Percentiles rank a stretch among this genome's conserved stretches.
phyloP scores from a whole-genome alignment of 441 rosid species.

The Macaranga tanarius region DNA sequence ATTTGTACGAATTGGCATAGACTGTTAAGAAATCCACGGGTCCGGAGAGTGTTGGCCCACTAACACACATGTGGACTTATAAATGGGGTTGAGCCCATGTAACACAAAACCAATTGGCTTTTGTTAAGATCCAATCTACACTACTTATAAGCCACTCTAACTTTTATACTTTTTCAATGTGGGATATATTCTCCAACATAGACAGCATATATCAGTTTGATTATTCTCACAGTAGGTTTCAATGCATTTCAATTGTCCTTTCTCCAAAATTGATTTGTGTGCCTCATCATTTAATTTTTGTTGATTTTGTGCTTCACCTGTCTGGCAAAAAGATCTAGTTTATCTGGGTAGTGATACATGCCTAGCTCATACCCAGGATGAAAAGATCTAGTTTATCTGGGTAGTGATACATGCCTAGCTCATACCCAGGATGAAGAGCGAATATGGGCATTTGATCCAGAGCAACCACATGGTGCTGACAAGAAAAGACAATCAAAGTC shows the following conservation, averaged over 20 bases:
- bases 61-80: too few relatives aligned
- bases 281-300: background rate
- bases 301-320: background rate
- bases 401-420: constrained; percentile 12
- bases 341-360: constrained; percentile 1
- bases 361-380: too few relatives aligned
- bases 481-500: constrained; percentile 30
- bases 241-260: background rate
- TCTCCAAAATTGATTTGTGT: background rate
- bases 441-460: constrained; percentile 30
- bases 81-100: too few relatives aligned
- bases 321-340: background rate
- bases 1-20: too few relatives aligned
- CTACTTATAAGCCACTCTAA: too few relatives aligned
- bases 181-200: too few relatives aligned
- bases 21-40: too few relatives aligned
- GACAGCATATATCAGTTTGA: background rate
- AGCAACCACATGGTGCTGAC: constrained; percentile 9
- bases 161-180: too few relatives aligned
- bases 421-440: constrained; percentile 41
- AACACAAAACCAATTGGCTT: too few relatives aligned
- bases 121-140: too few relatives aligned
- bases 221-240: background rate
- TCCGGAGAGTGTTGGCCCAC: too few relatives aligned
- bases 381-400: background rate